Conservation (phyloP, 192 early-diverging fungal species). For the Obelidium mucronatum region DNA sequence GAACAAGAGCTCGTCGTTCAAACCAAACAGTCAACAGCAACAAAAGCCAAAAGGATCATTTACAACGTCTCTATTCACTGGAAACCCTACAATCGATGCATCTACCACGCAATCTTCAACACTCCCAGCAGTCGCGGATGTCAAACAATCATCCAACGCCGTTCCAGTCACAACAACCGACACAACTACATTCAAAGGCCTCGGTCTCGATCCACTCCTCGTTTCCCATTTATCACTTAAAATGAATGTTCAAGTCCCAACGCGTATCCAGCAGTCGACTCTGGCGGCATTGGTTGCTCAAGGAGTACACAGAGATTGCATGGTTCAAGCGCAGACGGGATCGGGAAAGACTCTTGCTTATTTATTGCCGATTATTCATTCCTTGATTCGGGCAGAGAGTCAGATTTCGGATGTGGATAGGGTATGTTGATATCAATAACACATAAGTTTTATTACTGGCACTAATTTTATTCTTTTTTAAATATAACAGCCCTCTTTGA, state of each 20-base stretch:
- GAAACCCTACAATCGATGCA: too few relatives aligned
- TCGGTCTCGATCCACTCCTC: conserved; percentile 81
- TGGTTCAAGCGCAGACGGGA: conserved; percentile 96
- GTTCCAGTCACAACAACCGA: conserved; percentile 21
- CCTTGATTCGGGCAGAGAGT: conserved; percentile 74
- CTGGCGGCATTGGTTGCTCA: conserved; percentile 66
- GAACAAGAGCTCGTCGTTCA: background rate
- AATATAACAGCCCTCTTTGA: conserved; percentile 31
- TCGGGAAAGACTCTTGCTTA: conserved; percentile 98
- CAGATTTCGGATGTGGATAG: conserved; percentile 19
- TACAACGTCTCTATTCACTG: conserved; percentile 84
- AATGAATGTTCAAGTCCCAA: conserved; percentile 80
- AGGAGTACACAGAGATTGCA: conserved; percentile 68
- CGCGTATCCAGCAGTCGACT: conserved; percentile 87
- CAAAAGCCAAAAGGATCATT: conserved; percentile 1
- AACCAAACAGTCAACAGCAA: background rate
- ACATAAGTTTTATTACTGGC: too few relatives aligned
- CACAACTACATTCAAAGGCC: conserved; percentile 67
- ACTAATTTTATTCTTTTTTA: too few relatives aligned
- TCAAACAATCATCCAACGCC: conserved; percentile 34
- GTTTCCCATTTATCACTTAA: conserved; percentile 72
- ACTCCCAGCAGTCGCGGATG: conserved; percentile 1
- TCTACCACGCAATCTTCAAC: background rate
- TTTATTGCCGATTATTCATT: conserved; percentile 92
- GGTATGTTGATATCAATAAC: too few relatives aligned